Conservation (phyloP, 192 early-diverging fungal genomes). For the Umbelopsis sp. region DNA sequence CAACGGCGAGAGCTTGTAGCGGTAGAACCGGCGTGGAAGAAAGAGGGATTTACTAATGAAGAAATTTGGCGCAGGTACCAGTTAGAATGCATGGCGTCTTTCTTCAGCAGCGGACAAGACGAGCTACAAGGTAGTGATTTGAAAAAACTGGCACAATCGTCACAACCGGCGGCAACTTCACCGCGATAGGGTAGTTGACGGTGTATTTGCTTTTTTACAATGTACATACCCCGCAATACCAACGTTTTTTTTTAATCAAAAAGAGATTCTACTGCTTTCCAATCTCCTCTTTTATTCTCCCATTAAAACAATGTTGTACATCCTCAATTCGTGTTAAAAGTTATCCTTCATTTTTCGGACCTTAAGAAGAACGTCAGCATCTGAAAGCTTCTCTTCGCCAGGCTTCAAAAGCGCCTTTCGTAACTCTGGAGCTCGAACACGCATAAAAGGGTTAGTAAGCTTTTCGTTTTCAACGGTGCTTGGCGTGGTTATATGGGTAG, state of each 20-base stretch:
- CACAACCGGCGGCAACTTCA: not conserved
- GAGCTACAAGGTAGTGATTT: conserved; percentile 35
- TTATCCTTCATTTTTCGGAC: conserved; percentile 40
- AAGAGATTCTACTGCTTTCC: not conserved
- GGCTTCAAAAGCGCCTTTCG: not conserved
- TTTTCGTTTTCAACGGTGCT: conserved; percentile 33
- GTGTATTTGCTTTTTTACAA: too few species aligned
- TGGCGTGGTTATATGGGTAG: conserved; percentile 46
- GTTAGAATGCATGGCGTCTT: conserved; percentile 42
- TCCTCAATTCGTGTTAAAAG: conserved; percentile 21
- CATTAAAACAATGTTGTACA: not conserved
- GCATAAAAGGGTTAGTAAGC: conserved; percentile 39
- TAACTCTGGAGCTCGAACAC: conserved; percentile 14
- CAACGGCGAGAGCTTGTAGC: conserved; percentile 6
- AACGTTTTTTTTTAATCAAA: not conserved
- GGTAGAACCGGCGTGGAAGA: conserved; percentile 29
- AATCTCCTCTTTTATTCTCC: not conserved
- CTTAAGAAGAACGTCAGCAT: conserved; percentile 24
- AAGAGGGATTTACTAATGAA: conserved; percentile 33
- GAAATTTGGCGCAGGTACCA: conserved; percentile 35
- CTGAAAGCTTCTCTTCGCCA: not conserved
- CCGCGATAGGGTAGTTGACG: not conserved
- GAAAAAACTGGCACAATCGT: conserved; percentile 24
- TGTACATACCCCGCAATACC: not conserved
- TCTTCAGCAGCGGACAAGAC: conserved; percentile 37